A percentile compares a stretch with the other conserved stretches of the same genome.
These are phyloP conservation scores for Nepenthes alata DNA, from an alignment of 179 eudicot genomes.

Conservation along the genomic window DNA sequence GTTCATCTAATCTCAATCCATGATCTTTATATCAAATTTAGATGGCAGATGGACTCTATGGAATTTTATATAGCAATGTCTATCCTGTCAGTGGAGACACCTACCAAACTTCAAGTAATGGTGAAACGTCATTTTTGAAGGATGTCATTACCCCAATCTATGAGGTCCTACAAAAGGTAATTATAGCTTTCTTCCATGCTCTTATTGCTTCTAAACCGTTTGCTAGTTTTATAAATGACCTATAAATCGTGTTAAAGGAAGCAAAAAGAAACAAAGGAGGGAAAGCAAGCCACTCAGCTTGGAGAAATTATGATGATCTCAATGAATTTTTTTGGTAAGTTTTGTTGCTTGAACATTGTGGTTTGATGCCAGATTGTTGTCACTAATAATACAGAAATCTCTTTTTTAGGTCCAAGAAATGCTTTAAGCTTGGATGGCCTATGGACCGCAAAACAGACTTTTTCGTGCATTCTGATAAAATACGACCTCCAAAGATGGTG, in stretches of 20 bases:
- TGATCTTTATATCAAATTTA: constrained; percentile 6
- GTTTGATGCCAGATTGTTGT: too few relatives aligned
- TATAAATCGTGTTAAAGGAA: constrained; percentile 39
- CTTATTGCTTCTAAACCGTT: constrained; percentile 5
- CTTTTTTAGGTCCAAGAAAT: constrained; percentile 59
- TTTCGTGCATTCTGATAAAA: constrained; percentile 51
- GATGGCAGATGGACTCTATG: constrained; percentile 74
- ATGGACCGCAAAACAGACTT: constrained; percentile 67
- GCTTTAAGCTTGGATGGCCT: constrained; percentile 88
- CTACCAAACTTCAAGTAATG: constrained; percentile 31
- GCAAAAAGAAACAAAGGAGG: constrained; percentile 70
- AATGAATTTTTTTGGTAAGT: constrained; percentile 96
- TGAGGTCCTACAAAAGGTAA: constrained; percentile 72
- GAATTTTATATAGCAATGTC: constrained; percentile 38
- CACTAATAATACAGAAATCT: too few relatives aligned
- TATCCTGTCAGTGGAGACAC: constrained; percentile 46
- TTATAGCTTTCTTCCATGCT: neutral
- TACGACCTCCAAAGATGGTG: constrained; percentile 28
- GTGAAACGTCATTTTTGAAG: constrained; percentile 56
- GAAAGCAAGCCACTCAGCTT: constrained; percentile 88
- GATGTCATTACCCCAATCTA: constrained; percentile 75
- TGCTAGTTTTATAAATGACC: constrained; percentile 1
- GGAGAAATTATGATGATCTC: constrained; percentile 97
- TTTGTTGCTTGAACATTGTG: neutral
- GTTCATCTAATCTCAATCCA: too few relatives aligned